Conservation (phyloP, 148 eudicot species). For the Rhododendron mucronatum region DNA sequence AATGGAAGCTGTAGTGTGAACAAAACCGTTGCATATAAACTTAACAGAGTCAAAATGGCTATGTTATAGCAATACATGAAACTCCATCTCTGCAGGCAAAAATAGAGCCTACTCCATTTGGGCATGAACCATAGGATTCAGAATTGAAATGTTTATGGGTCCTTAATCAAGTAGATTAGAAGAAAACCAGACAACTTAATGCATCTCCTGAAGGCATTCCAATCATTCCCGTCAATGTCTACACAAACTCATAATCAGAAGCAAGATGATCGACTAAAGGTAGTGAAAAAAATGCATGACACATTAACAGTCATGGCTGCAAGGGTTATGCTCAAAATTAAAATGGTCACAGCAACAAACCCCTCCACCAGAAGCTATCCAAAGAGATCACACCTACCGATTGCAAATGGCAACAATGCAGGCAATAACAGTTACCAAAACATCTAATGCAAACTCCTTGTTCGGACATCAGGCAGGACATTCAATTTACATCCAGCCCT, state of each 20-base stretch:
- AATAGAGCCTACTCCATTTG: neutral
- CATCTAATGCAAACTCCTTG: neutral
- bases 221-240: neutral
- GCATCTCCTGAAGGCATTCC: neutral
- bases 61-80: neutral
- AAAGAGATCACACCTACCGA: neutral
- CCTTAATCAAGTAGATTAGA: neutral
- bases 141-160: neutral
- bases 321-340: neutral
- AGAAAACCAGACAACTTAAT: neutral
- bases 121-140: neutral
- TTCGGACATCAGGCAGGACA: neutral
- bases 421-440: neutral
- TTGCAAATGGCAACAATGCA: neutral
- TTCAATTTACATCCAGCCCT: neutral
- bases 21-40: neutral
- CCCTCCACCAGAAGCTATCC: neutral
- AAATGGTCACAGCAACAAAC: neutral
- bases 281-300: neutral
- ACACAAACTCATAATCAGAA: neutral
- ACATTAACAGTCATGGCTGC: too few relatives aligned
- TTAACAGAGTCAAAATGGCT: neutral
- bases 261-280: neutral
- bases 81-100: neutral
- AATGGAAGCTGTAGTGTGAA: neutral